Evolutionary conservation across 1,284 basidiomycete species (phyloP).

Genomic region (Cutaneotrichosporon sp.): DNA sequence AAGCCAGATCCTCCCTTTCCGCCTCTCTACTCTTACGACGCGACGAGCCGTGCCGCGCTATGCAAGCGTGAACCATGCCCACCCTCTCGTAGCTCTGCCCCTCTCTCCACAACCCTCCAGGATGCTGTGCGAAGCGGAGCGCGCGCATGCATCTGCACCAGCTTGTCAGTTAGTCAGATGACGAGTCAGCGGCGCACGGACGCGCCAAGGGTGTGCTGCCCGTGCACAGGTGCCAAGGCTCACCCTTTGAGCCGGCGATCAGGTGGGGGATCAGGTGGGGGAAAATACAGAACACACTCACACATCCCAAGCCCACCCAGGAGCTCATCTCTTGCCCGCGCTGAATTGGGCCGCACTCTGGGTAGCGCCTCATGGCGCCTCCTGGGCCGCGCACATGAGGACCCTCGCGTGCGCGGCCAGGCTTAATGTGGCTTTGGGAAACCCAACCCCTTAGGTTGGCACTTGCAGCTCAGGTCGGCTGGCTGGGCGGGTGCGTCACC

Average conservation of each 20-base stretch:
- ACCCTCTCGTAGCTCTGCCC: too few relatives aligned
- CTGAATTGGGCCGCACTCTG: background rate
- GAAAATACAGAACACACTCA: background rate
- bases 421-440: background rate
- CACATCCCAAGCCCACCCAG: background rate
- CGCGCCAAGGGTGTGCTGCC: too few relatives aligned
- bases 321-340: background rate
- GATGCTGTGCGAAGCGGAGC: background rate
- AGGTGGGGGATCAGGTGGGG: too few relatives aligned
- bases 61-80: background rate
- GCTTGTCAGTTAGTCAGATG: too few relatives aligned
- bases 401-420: background rate
- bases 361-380: conserved; percentile 1
- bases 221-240: too few relatives aligned
- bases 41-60: background rate
- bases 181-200: too few relatives aligned
- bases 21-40: background rate
- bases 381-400: background rate
- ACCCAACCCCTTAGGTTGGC: background rate
- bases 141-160: too few relatives aligned
- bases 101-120: background rate
- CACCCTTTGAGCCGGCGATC: too few relatives aligned
- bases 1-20: background rate
- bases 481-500: background rate
- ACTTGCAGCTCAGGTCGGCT: too few relatives aligned